A percentile compares a stretch with the other conserved stretches of the same genome.
These are phyloP conservation scores for Vigna unguiculata DNA, from an alignment of 306 rosid genomes.

Conservation along the genomic window DNA sequence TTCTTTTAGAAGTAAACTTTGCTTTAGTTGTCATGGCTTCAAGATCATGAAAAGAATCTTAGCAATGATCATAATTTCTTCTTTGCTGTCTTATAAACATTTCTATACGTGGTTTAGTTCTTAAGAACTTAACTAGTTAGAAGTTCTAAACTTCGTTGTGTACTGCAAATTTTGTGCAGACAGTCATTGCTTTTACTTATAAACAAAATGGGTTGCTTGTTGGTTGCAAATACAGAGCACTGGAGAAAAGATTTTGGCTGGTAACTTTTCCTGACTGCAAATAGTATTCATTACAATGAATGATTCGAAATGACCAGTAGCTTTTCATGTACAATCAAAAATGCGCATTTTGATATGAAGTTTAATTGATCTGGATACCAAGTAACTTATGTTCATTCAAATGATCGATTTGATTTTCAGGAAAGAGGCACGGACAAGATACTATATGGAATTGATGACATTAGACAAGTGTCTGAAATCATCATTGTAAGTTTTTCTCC, in stretches of 20 bases:
- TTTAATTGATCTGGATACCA: constrained; percentile 15
- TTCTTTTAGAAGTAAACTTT: not conserved
- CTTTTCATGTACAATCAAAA: constrained; percentile 8
- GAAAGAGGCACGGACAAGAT: constrained; percentile 74
- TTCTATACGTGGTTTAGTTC: constrained; percentile 22
- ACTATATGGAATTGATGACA: constrained; percentile 85
- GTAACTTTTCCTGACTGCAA: constrained; percentile 51
- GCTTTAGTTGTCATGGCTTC: not conserved
- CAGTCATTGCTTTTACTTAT: constrained; percentile 81
- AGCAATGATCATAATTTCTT: constrained; percentile 7
- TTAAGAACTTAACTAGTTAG: constrained; percentile 12
- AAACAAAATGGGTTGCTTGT: constrained; percentile 70
- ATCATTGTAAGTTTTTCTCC: constrained; percentile 65
- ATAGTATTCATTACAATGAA: not conserved
- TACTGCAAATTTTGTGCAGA: constrained; percentile 52
- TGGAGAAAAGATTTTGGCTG: constrained; percentile 86
- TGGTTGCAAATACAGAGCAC: constrained; percentile 87
- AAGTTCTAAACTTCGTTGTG: constrained; percentile 38
- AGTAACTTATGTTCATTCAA: constrained; percentile 33
- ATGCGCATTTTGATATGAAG: constrained; percentile 39
- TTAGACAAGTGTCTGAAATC: constrained; percentile 66
- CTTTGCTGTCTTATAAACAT: not conserved
- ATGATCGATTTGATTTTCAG: constrained; percentile 57
- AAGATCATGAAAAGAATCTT: constrained; percentile 4
- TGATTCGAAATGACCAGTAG: not conserved